A percentile compares a stretch with the other conserved stretches of the same genome.
These are phyloP conservation scores for Cyclostephanos tholiformis DNA, from an alignment of 108 stramenopile genomes.

Conservation along the genomic window DNA sequence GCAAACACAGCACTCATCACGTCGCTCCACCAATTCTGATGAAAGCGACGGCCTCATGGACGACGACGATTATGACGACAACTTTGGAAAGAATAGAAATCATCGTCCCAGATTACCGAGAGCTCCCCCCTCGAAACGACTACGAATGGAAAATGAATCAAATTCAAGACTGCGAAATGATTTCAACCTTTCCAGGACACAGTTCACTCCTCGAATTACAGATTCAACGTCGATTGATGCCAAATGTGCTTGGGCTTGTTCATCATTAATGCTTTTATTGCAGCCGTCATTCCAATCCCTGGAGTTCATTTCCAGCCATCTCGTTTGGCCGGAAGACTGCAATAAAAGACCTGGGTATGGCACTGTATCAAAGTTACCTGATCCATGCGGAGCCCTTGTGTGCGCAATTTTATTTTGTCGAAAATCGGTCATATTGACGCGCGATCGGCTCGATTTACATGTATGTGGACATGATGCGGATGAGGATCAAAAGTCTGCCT, in stretches of 20 bases:
- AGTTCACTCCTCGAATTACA: not conserved
- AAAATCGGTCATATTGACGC: constrained; percentile 38
- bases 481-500: constrained; percentile 42
- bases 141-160: constrained; percentile 20
- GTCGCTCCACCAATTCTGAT: constrained; percentile 16
- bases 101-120: constrained; percentile 2
- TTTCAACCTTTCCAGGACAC: constrained; percentile 6
- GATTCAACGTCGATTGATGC: constrained; percentile 20
- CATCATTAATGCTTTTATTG: constrained; percentile 42
- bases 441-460: constrained; percentile 18
- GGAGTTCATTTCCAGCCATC: constrained; percentile 45
- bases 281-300: constrained; percentile 45
- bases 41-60: constrained; percentile 45
- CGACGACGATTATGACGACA: constrained; percentile 23
- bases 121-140: constrained; percentile 39
- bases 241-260: constrained; percentile 39
- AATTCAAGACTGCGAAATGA: constrained; percentile 12
- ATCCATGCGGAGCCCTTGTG: constrained; percentile 44
- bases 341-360: constrained; percentile 33
- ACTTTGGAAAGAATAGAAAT: not conserved
- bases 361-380: constrained; percentile 31
- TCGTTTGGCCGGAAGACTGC: constrained; percentile 54
- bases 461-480: constrained; percentile 7
- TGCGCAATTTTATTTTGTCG: constrained; percentile 45
- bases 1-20: constrained; percentile 8